Base-by-base conservation (phyloP, 164 flowering plant species). In the Cinnamomum micranthum region DNA sequence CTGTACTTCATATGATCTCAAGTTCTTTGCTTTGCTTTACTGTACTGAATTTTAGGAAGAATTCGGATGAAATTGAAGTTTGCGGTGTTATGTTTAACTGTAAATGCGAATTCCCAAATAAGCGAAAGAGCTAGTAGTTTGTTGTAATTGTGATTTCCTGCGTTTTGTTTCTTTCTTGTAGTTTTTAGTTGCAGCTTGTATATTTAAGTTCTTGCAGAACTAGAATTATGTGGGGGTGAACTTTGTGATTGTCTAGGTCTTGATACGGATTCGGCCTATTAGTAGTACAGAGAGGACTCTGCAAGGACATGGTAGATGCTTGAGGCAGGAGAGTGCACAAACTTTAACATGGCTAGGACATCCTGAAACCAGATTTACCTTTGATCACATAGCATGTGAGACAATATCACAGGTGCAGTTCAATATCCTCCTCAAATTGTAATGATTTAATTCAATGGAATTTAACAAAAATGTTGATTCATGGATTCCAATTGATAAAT, bases 281-380 rank as follows among this genome's bases (percentile, higher is more conserved):
- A 92, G 82, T 80, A 72, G 74, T 1, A 25, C 73, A 68, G 98
- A 92, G 84, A 89, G 72, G 79, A 77, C 77, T 69, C 78, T 86
- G 19, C 92, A 86, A 84, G 94, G 93, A 24, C 69, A 82, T 52
- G 80, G 77, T 23, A 79, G 87, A 76, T 92, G 98, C 74, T 83
- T 94, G 85, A 86, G 80, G 79, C 98, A 91, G 80, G 97, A 94
- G 72, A 92, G 91, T 81, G 81, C 87, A 2, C 86, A 89, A 70
- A 86, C 87, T 50, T 71, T 94, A 74, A 79, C 84, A n/a, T 94
- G 97, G 98, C 85, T 89, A 72, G 98, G 98, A 23, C 93, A 91
- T 75, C 97, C 98, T 17, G 97, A 94, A 80, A 84, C 94, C 55
- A 86, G 95, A 80, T 94, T 92, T 71, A 94, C 95, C 11, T 94